A percentile compares a stretch with the other conserved stretches of the same genome.
Evolutionary conservation across 2,329 filamentous ascomycete genomes (phyloP).

Genomic region (Aspergillus fijiensis): DNA sequence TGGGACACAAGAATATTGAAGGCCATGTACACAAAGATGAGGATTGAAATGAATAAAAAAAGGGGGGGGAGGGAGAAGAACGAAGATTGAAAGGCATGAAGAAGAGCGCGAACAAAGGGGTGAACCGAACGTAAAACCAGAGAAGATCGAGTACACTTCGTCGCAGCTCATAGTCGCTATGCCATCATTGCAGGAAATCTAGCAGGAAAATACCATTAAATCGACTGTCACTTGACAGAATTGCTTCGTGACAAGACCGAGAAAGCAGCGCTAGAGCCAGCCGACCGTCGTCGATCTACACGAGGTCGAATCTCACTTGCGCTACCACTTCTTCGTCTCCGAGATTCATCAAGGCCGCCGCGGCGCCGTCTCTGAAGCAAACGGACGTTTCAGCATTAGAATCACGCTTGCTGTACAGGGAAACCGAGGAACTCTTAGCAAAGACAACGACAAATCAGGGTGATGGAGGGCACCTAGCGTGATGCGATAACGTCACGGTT

Average conservation of each 20-base stretch:
- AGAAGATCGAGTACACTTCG: constrained; percentile 32
- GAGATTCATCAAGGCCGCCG: constrained; percentile 41
- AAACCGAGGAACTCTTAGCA: constrained; percentile 42
- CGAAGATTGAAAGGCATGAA: constrained; percentile 17
- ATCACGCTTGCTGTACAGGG: constrained; percentile 45
- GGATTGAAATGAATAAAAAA: constrained; percentile 25
- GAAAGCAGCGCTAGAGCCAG: constrained; percentile 37
- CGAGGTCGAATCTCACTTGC: constrained; percentile 44
- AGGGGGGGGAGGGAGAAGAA: constrained; percentile 12
- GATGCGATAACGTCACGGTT: constrained; percentile 23
- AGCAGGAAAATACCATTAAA: constrained; percentile 22
- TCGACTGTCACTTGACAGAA: constrained; percentile 38
- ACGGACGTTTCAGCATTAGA: constrained; percentile 48
- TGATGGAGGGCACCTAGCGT: constrained; percentile 8
- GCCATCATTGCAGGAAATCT: constrained; percentile 31
- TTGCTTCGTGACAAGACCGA: constrained; percentile 44
- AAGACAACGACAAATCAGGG: constrained; percentile 32
- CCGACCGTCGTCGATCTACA: constrained; percentile 40
- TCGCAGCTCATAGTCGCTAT: constrained; percentile 41
- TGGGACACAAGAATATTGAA: constrained; percentile 38
- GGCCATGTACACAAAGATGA: constrained; percentile 44
- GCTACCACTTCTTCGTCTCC: constrained; percentile 43
- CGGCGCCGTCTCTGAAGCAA: constrained; percentile 49
- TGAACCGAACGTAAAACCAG: constrained; percentile 27
- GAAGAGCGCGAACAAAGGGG: constrained; percentile 20